Percentiles rank a stretch among this genome's conserved stretches.
Evolutionary conservation across 768 basidiomycete genomes (phyloP).

Genomic region (Suillus discolor): DNA sequence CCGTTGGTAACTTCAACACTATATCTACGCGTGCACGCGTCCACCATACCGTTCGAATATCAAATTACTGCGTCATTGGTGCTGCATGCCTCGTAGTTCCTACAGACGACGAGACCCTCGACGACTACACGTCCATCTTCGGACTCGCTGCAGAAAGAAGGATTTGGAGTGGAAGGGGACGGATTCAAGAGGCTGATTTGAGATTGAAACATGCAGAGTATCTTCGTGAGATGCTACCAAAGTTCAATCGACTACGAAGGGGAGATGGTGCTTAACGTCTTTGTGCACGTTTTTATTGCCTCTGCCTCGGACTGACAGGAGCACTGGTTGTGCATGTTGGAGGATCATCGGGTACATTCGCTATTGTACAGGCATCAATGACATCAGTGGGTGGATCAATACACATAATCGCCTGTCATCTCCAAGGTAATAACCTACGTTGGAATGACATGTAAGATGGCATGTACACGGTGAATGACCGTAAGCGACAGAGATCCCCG

Average conservation of each 20-base stretch:
- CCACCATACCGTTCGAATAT: slow-evolving; percentile 79
- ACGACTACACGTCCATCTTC: slow-evolving; percentile 84
- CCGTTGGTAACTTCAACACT: slow-evolving; percentile 84
- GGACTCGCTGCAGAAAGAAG: slow-evolving; percentile 75
- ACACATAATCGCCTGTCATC: neutral
- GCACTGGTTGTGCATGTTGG: neutral
- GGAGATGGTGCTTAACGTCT: slow-evolving; percentile 6
- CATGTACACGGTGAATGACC: neutral
- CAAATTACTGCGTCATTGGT: slow-evolving; percentile 82
- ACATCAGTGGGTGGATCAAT: neutral
- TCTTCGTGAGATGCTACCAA: slow-evolving; percentile 87
- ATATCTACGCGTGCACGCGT: slow-evolving; percentile 85
- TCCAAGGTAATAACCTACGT: neutral
- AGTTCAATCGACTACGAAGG: slow-evolving; percentile 73
- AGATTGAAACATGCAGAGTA: slow-evolving; percentile 90
- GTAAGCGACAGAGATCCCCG: neutral
- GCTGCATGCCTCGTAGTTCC: slow-evolving; percentile 79
- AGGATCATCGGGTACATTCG: neutral
- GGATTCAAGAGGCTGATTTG: slow-evolving; percentile 81
- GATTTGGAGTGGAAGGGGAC: slow-evolving; percentile 84
- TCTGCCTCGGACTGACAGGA: neutral
- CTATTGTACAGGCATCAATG: neutral
- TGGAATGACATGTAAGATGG: neutral
- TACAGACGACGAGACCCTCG: slow-evolving; percentile 74
- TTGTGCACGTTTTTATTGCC: neutral